Percentiles rank a stretch among this genome's conserved stretches.
Conservation (phyloP, 2,329 filamentous ascomycete genomes). For the Xylariaceae sp. region DNA sequence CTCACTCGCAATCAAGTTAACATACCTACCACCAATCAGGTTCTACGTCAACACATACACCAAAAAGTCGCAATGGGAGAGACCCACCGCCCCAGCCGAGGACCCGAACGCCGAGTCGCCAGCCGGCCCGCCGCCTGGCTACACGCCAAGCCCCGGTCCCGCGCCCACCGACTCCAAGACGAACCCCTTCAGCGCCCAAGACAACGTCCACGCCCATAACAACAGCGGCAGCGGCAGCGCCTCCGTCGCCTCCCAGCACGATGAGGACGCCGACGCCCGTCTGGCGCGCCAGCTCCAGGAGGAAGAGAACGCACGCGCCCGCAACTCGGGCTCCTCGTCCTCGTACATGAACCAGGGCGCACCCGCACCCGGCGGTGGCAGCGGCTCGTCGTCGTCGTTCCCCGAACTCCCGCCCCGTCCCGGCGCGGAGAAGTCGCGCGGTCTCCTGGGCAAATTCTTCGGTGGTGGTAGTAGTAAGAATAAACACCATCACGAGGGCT, state of each 20-base stretch:
- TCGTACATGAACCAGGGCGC: slow-evolving; percentile 26
- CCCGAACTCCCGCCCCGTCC: slow-evolving; percentile 40
- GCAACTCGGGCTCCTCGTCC: slow-evolving; percentile 23
- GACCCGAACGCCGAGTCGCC: slow-evolving; percentile 43
- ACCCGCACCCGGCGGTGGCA: slow-evolving; percentile 21
- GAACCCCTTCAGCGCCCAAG: slow-evolving; percentile 59
- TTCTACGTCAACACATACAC: slow-evolving; percentile 90
- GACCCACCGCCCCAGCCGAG: slow-evolving; percentile 64
- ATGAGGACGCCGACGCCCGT: slow-evolving; percentile 35
- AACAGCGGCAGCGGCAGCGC: slow-evolving; percentile 1
- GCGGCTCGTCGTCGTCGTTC: slow-evolving; percentile 27
- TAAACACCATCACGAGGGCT: slow-evolving; percentile 31
- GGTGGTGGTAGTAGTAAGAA: slow-evolving; percentile 26
- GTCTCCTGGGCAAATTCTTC: slow-evolving; percentile 33
- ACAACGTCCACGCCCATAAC: not conserved
- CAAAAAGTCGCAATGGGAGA: slow-evolving; percentile 87
- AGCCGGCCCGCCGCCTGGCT: slow-evolving; percentile 62
- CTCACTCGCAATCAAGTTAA: slow-evolving; percentile 3
- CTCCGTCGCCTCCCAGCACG: slow-evolving; percentile 25
- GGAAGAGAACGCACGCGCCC: slow-evolving; percentile 65
- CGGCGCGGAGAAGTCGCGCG: slow-evolving; percentile 39
- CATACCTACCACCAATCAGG: slow-evolving; percentile 40
- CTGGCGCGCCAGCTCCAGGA: slow-evolving; percentile 74
- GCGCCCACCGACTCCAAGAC: slow-evolving; percentile 53
- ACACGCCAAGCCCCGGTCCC: slow-evolving; percentile 47